Evolutionary conservation across 73 alveolate genomes (phyloP).

Genomic region (Paramecium caudatum): DNA sequence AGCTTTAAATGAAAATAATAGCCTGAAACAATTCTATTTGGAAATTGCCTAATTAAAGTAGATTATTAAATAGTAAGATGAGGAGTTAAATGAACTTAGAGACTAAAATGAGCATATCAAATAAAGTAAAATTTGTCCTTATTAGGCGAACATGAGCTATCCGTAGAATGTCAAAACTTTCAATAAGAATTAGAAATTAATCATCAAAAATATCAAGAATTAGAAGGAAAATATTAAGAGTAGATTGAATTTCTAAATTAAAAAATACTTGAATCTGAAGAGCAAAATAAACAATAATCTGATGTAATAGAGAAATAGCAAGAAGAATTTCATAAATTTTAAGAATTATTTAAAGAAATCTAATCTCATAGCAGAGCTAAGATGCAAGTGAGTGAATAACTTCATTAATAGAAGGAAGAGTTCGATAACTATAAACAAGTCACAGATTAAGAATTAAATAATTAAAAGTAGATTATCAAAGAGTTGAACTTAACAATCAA

Average conservation of each 20-base stretch:
- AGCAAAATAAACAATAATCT: background rate
- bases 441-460: background rate
- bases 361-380: background rate
- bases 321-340: conserved; percentile 35
- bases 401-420: background rate
- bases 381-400: background rate
- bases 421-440: background rate
- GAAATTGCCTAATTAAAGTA: conserved; percentile 26
- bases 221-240: conserved; percentile 23
- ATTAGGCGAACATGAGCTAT: too few species aligned
- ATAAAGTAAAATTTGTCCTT: background rate
- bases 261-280: background rate
- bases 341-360: background rate
- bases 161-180: too few species aligned
- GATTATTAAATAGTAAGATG: background rate
- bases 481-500: conserved; percentile 2
- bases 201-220: conserved; percentile 39
- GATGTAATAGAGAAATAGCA: background rate
- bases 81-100: background rate
- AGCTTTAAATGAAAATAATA: background rate
- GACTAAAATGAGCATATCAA: background rate
- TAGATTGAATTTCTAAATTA: background rate
- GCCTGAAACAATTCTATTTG: conserved; percentile 32
- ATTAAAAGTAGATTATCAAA: background rate
- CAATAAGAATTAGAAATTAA: conserved; percentile 34